Conservation (phyloP, 257 asterid species). For the Nyctanthes arbortristis region DNA sequence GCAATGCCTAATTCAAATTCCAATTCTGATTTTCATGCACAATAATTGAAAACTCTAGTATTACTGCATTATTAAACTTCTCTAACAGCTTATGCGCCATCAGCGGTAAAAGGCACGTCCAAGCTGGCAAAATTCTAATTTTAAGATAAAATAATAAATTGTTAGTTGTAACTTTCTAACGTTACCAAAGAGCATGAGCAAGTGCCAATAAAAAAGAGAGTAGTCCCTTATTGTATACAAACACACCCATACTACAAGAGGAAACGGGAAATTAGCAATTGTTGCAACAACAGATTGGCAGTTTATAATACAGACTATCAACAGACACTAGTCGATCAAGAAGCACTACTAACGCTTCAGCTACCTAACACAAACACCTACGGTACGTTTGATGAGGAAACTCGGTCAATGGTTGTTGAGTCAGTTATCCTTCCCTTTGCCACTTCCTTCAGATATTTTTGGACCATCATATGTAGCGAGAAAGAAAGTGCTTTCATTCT, state of each 20-base stretch:
- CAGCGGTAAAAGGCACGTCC: too few relatives aligned
- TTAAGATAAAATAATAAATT: too few relatives aligned
- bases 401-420: constrained; percentile 14
- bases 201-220: too few relatives aligned
- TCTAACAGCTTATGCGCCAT: too few relatives aligned
- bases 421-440: constrained; percentile 58
- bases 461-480: constrained; percentile 58
- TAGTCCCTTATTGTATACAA: background rate
- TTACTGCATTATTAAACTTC: too few relatives aligned
- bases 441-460: constrained; percentile 51
- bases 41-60: too few relatives aligned
- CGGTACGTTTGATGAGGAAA: background rate
- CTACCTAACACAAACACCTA: constrained; percentile 17
- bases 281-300: constrained; percentile 21
- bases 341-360: constrained; percentile 21
- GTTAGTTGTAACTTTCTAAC: too few relatives aligned
- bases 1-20: background rate
- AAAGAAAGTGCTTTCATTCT: constrained; percentile 69
- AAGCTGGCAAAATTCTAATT: too few relatives aligned
- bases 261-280: background rate
- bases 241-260: background rate
- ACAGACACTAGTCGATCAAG: constrained; percentile 21
- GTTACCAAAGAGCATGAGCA: background rate
- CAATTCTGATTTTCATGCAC: too few relatives aligned
- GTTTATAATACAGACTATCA: constrained; percentile 20